phyloP scores from a whole-genome alignment of 2,329 filamentous ascomycete species.

The Podosphaera xanthii region DNA sequence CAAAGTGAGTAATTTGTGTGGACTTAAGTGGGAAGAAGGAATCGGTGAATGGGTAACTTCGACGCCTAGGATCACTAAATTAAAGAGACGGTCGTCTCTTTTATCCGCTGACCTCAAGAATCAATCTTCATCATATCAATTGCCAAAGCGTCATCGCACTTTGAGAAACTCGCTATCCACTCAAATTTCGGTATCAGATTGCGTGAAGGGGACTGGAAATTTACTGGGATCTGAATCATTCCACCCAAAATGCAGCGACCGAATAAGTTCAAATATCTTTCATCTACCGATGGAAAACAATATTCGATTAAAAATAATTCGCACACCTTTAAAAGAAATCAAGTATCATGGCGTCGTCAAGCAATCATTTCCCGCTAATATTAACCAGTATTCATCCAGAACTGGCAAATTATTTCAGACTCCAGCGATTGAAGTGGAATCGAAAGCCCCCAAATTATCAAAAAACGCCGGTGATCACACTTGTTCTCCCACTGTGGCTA shows the following conservation, averaged over 20 bases:
- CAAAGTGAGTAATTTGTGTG: slow-evolving; percentile 3
- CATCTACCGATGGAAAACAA: not conserved
- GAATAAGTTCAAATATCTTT: not conserved
- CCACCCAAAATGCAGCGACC: not conserved
- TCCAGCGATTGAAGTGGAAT: not conserved
- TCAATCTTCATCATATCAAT: slow-evolving; percentile 9
- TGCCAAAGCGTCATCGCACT: slow-evolving; percentile 3
- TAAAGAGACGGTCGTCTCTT: slow-evolving; percentile 7
- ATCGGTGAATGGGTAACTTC: slow-evolving; percentile 32
- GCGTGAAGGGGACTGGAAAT: not conserved
- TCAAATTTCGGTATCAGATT: not conserved
- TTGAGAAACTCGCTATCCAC: not conserved
- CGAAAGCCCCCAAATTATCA: not conserved
- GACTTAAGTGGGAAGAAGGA: slow-evolving; percentile 30
- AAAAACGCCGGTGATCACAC: not conserved
- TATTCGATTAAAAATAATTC: not conserved
- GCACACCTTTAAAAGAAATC: not conserved
- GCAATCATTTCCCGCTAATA: not conserved
- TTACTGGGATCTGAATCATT: not conserved
- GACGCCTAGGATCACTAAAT: slow-evolving; percentile 19
- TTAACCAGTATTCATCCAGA: not conserved
- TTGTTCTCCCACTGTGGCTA: not conserved
- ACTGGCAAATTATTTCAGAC: not conserved
- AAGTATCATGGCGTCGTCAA: not conserved
- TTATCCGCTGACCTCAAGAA: slow-evolving; percentile 6